Evolutionary conservation across 23 red algal species (phyloP), one percentile per base, ranked within the genome.

Genomic region (Cyanidioschyzon merolae): DNA sequence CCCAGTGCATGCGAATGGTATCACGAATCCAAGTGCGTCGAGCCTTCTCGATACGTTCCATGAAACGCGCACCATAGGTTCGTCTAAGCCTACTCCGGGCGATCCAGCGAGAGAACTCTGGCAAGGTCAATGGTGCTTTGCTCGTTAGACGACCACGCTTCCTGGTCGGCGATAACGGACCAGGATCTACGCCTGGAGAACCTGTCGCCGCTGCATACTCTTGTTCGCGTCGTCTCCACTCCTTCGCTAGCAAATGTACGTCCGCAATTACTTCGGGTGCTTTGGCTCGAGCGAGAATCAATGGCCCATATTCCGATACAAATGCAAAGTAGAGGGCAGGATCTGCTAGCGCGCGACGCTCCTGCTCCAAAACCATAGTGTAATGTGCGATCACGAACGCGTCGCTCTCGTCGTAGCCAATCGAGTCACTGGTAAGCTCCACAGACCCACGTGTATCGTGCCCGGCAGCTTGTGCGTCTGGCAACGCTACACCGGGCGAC

Each of bases 281-380:
- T 71, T 27, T 35, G 12, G 21, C n/a, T 71, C 63, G n/a, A 35
- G 63, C 63, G 63, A 35, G n/a, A 71, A 35, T 71, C 32, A 32
- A 25, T 15, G 63, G 63, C 16, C n/a, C n/a, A 71, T 35, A 35
- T 71, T 71, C 63, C 12, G n/a, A 3, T 27, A 71, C 3, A 32
- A 71, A 71, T 3, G 21, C 63, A 7, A 71, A 25, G 30, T 32
- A 71, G n/a, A 71, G 63, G 7, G 63, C n/a, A 7, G 32, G n/a
- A 35, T 71, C 63, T 3, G 63, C 63, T 27, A 71, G 7, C n/a
- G 63, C 63, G 12, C 29, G 63, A 7, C n/a, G n/a, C 29, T 71
- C 63, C 32, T 71, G 63, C 63, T 71, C 63, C 7, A 71, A 35
- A 25, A 71, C 63, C 63, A 71, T 71, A 35, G 63, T 71, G 63